Conservation (phyloP, 2,329 filamentous ascomycete species). For the Trichoderma arundinaceum region DNA sequence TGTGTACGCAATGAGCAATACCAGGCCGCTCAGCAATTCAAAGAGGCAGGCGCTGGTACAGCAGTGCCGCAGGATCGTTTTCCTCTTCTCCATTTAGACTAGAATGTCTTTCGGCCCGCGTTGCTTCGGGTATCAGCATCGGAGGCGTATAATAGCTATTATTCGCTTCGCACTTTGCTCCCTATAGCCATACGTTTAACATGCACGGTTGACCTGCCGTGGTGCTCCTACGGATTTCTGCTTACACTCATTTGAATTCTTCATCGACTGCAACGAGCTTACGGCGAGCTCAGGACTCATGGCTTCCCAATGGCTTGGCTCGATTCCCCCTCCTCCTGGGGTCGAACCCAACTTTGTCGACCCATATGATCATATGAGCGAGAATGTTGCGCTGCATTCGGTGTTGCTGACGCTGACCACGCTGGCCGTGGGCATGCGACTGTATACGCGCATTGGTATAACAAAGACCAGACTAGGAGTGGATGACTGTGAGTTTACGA, state of each 20-base stretch:
- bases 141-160: neutral
- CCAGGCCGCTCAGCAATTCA: neutral
- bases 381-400: constrained; percentile 9
- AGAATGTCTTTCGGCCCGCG: neutral
- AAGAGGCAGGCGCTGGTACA: constrained; percentile 4
- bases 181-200: neutral
- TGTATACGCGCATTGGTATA: neutral
- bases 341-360: constrained; percentile 7
- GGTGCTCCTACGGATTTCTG: neutral
- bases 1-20: neutral
- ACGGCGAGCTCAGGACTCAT: neutral
- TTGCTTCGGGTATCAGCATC: neutral
- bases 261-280: neutral
- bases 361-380: neutral
- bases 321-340: neutral
- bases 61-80: neutral
- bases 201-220: neutral
- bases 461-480: neutral
- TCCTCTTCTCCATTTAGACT: constrained; percentile 6
- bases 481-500: neutral
- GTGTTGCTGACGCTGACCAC: constrained; percentile 1
- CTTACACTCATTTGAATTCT: constrained; percentile 6
- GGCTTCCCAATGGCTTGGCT: neutral
- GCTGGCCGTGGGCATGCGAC: constrained; percentile 10
- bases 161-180: neutral